These are phyloP conservation scores for Sanghuangporus sanghuang DNA, from an alignment of 1,284 basidiomycete genomes.

Conservation along the genomic window DNA sequence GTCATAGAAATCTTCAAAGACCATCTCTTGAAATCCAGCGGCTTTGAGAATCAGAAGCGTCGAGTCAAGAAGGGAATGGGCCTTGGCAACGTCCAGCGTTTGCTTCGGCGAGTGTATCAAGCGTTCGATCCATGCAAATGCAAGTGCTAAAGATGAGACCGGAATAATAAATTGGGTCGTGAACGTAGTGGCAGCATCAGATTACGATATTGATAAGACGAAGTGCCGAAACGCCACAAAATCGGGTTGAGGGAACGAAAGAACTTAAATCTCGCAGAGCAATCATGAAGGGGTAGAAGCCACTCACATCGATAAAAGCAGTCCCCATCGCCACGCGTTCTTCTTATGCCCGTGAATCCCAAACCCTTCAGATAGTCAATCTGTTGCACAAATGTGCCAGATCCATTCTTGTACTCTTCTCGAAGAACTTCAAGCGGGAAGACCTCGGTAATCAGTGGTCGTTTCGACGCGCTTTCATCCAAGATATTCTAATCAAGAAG, in stretches of 20 bases:
- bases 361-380: conserved; percentile 53
- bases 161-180: conserved; percentile 20
- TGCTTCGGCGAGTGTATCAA: conserved; percentile 41
- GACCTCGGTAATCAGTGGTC: conserved; percentile 48
- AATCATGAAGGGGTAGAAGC: not conserved
- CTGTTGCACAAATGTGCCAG: conserved; percentile 54
- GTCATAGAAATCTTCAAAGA: conserved; percentile 57
- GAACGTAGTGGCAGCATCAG: not conserved
- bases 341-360: conserved; percentile 60
- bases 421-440: conserved; percentile 46
- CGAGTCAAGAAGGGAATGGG: conserved; percentile 48
- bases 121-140: conserved; percentile 49
- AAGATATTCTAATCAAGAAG: conserved; percentile 37
- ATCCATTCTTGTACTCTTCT: conserved; percentile 62
- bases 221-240: not conserved
- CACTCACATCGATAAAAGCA: conserved; percentile 48
- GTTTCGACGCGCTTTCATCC: conserved; percentile 42
- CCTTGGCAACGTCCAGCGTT: conserved; percentile 42
- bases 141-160: conserved; percentile 37
- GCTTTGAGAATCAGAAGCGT: conserved; percentile 49
- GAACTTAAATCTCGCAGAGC: not conserved
- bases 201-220: not conserved
- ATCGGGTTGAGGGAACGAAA: not conserved
- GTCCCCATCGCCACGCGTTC: conserved; percentile 61
- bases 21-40: conserved; percentile 63